phyloP scores from a whole-genome alignment of 768 basidiomycete species.

The Crucibulum laeve region DNA sequence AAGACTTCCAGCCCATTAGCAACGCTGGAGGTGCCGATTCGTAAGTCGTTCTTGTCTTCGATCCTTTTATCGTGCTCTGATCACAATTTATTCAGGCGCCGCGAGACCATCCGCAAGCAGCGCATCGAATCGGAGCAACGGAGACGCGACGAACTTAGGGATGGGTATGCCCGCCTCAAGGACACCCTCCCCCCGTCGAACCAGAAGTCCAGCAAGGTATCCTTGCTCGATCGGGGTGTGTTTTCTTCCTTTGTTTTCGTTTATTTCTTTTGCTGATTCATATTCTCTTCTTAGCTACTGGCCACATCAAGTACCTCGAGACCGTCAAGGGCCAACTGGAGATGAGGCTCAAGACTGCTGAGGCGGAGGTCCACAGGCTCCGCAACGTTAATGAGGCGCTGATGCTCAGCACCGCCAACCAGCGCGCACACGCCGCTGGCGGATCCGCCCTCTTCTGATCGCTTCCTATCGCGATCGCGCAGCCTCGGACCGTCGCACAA shows the following conservation, averaged over 20 bases:
- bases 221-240: slow-evolving; percentile 79
- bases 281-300: slow-evolving; percentile 51
- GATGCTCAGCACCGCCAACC: slow-evolving; percentile 81
- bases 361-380: slow-evolving; percentile 77
- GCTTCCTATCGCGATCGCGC: slow-evolving; percentile 38
- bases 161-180: slow-evolving; percentile 88
- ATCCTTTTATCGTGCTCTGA: slow-evolving; percentile 1
- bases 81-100: slow-evolving; percentile 42
- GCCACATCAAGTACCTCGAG: slow-evolving; percentile 85
- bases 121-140: slow-evolving; percentile 94
- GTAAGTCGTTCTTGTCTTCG: neutral
- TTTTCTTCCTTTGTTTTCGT: slow-evolving; percentile 8
- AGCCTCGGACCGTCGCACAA: slow-evolving; percentile 20
- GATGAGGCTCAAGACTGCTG: slow-evolving; percentile 71
- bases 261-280: slow-evolving; percentile 8
- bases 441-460: slow-evolving; percentile 47
- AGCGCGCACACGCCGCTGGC: slow-evolving; percentile 48
- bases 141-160: slow-evolving; percentile 87
- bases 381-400: slow-evolving; percentile 85
- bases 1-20: slow-evolving; percentile 62
- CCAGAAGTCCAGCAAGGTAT: slow-evolving; percentile 92
- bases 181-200: slow-evolving; percentile 85
- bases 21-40: slow-evolving; percentile 44
- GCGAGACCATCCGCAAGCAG: slow-evolving; percentile 87
- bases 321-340: slow-evolving; percentile 72